phyloP scores from a whole-genome alignment of 306 rosid species.

The Gastrolobium villosum region DNA sequence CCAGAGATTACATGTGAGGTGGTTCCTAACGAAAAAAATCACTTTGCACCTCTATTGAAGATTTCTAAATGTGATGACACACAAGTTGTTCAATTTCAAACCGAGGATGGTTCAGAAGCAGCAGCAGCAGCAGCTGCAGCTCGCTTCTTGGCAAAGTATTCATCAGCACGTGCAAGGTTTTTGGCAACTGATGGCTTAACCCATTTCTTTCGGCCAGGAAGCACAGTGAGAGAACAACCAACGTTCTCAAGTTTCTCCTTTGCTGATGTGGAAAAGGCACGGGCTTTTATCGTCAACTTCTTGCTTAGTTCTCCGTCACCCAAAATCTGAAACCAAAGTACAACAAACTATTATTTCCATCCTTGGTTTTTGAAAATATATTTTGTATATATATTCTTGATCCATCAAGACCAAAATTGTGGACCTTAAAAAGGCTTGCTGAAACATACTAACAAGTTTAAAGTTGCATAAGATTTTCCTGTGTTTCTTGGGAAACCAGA shows the following conservation, averaged over 20 bases:
- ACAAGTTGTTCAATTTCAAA: slow-evolving; percentile 47
- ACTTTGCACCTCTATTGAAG: slow-evolving; percentile 44
- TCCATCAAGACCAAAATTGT: slow-evolving; percentile 18
- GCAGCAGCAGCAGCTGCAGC: slow-evolving; percentile 69
- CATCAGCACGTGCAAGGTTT: slow-evolving; percentile 94
- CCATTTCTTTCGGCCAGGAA: slow-evolving; percentile 99
- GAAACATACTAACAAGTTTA: slow-evolving; percentile 16
- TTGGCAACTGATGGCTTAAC: slow-evolving; percentile 94
- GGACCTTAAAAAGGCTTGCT: slow-evolving; percentile 22
- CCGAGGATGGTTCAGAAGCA: slow-evolving; percentile 60
- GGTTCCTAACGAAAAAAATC: slow-evolving; percentile 39
- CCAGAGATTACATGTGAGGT: slow-evolving; percentile 31
- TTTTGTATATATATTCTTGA: not conserved
- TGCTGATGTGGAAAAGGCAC: slow-evolving; percentile 84
- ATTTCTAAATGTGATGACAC: not conserved
- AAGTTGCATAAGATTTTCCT: slow-evolving; percentile 3
- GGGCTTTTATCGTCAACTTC: slow-evolving; percentile 85
- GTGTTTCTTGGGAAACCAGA: slow-evolving; percentile 18
- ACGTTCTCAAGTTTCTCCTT: slow-evolving; percentile 89
- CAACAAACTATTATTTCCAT: slow-evolving; percentile 11
- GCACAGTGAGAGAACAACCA: slow-evolving; percentile 83
- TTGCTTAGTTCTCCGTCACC: slow-evolving; percentile 84
- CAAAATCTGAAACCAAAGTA: slow-evolving; percentile 68
- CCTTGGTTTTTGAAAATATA: not conserved
- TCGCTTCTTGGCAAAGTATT: slow-evolving; percentile 91